phyloP scores from a whole-genome alignment of 257 asterid species.

The Verbascum thapsus region DNA sequence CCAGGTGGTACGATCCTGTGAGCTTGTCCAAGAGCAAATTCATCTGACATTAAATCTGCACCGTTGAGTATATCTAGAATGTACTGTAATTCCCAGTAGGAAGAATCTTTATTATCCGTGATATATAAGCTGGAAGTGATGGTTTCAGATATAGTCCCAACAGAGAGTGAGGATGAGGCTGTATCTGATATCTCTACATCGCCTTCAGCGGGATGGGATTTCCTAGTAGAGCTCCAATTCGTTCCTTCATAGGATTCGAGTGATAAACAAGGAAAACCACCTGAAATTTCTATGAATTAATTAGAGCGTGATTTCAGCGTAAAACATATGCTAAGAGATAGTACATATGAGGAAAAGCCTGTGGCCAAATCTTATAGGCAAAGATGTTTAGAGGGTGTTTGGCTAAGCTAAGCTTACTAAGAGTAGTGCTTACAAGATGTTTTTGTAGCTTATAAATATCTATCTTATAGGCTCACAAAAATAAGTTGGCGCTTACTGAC shows the following conservation, averaged over 20 bases:
- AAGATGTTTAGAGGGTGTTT: too few relatives aligned
- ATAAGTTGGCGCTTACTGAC: too few relatives aligned
- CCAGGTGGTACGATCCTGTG: constrained; percentile 55
- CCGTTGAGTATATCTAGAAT: constrained; percentile 48
- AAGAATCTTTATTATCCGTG: constrained; percentile 41
- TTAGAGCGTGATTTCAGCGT: constrained; percentile 5
- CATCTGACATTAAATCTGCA: constrained; percentile 53
- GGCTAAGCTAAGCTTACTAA: too few relatives aligned
- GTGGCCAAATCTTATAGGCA: too few relatives aligned
- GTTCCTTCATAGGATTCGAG: constrained; percentile 50
- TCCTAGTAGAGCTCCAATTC: constrained; percentile 49
- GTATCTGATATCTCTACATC: constrained; percentile 75
- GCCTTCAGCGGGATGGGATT: constrained; percentile 41
- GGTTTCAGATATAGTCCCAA: constrained; percentile 45
- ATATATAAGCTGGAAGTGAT: constrained; percentile 38
- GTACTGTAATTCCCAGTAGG: constrained; percentile 66
- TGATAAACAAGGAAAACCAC: constrained; percentile 39
- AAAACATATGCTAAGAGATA: too few relatives aligned
- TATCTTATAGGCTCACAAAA: too few relatives aligned
- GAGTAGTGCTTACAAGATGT: too few relatives aligned
- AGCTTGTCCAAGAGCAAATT: constrained; percentile 61
- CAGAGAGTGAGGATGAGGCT: constrained; percentile 71
- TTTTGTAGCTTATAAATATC: too few relatives aligned
- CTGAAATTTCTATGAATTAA: constrained; percentile 43
- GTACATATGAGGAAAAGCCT: too few relatives aligned